phyloP scores from a whole-genome alignment of 2,329 filamentous ascomycete species.

The Coniochaeta sp. region DNA sequence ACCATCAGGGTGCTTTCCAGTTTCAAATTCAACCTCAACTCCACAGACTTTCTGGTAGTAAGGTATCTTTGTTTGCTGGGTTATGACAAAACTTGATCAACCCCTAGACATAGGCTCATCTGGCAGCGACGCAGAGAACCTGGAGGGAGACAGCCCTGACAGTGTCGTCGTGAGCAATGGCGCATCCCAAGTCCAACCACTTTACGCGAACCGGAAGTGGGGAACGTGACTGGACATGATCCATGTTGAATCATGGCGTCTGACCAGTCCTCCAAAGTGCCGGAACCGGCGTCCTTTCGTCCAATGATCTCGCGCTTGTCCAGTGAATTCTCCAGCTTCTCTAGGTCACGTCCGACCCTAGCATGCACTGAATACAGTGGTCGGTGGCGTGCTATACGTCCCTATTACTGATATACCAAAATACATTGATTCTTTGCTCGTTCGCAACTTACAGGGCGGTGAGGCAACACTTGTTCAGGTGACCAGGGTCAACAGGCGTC shows the following conservation, averaged over 20 bases:
- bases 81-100: neutral
- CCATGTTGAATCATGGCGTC: neutral
- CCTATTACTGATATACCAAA: no score
- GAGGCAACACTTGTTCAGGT: neutral
- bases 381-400: neutral
- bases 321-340: no score
- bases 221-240: neutral
- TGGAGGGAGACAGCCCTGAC: no score
- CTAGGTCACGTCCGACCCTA: no score
- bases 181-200: neutral
- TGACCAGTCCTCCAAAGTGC: no score
- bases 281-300: no score
- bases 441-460: neutral
- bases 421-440: neutral
- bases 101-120: neutral
- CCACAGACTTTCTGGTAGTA: neutral
- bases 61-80: neutral
- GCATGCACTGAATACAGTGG: no score
- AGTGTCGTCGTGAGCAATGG: neutral
- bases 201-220: neutral
- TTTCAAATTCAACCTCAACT: neutral
- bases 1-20: neutral
- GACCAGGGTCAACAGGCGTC: neutral
- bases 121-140: neutral
- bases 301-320: no score